A percentile compares a stretch with the other conserved stretches of the same genome.
phyloP scores from a whole-genome alignment of 306 rosid species.

The Cyclanthera cordifolia region DNA sequence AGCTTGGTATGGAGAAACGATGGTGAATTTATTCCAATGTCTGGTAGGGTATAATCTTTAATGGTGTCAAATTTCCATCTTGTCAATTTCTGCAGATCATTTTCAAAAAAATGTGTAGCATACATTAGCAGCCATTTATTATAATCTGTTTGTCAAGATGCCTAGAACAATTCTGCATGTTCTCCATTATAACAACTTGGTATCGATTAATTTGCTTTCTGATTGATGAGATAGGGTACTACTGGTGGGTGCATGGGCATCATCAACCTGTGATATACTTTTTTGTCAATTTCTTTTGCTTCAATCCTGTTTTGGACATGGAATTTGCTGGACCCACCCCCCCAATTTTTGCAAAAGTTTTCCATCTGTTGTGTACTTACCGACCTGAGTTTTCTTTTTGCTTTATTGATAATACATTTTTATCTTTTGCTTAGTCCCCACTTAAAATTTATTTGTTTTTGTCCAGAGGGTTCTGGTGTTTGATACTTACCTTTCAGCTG shows the following conservation, averaged over 20 bases:
- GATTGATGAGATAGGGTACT: too few relatives aligned
- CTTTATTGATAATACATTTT: not conserved
- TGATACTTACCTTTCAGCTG: slow-evolving; percentile 11
- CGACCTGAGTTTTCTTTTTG: not conserved
- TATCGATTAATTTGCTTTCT: slow-evolving; percentile 17
- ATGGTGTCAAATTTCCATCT: slow-evolving; percentile 27
- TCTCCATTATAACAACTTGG: slow-evolving; percentile 45
- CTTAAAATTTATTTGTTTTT: not conserved
- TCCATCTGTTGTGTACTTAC: slow-evolving; percentile 7
- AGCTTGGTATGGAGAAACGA: slow-evolving; percentile 21
- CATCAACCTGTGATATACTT: slow-evolving; percentile 33
- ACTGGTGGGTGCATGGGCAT: slow-evolving; percentile 10
- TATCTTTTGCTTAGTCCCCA: not conserved
- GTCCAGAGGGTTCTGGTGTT: slow-evolving; percentile 22
- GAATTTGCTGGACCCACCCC: not conserved
- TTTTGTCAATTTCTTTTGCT: slow-evolving; percentile 18
- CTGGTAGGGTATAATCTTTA: slow-evolving; percentile 34
- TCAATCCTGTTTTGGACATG: slow-evolving; percentile 20
- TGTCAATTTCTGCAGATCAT: slow-evolving; percentile 24
- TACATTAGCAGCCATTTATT: slow-evolving; percentile 16
- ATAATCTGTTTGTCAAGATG: slow-evolving; percentile 14
- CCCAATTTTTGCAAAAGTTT: too few relatives aligned
- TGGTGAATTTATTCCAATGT: slow-evolving; percentile 43
- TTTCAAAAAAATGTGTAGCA: slow-evolving; percentile 18
- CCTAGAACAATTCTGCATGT: slow-evolving; percentile 23